Evolutionary conservation across 768 basidiomycete genomes (phyloP), one percentile per base, ranked within the genome.

Genomic region (Roridomyces roridus): DNA sequence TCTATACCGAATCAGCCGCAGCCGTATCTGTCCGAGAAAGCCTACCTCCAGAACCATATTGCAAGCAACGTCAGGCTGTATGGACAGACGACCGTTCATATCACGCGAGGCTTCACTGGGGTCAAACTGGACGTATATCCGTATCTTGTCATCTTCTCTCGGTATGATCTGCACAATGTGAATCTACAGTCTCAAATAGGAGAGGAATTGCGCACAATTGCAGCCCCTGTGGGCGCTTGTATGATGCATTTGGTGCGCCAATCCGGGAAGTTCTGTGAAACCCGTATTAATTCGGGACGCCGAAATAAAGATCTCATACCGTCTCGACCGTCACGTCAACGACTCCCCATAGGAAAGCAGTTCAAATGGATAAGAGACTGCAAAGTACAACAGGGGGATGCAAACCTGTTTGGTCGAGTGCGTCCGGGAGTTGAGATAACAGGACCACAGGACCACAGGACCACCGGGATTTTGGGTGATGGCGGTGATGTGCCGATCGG

Each of bases 281-380:
- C n/a, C n/a, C n/a, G n/a, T n/a, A n/a, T n/a, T n/a, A n/a, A n/a
- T n/a, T n/a, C n/a, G n/a, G n/a, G n/a, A n/a, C n/a, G n/a, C n/a
- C n/a, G n/a, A n/a, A 31, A 14, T 14, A 14, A 31, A 31, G 14
- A 14, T 14, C 6, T 14, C 29, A 31, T 31, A 31, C 29, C 1
- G 69, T 67, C 7, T 79, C 77, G 3, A 76, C 51, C 3, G 31
- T 4, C 1, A 74, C 70, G 65, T 82, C 81, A n/a, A 81, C 55
- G 2, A 80, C 81, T 1, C 81, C 81, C 81, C 81, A 83, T 18
- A 81, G n/a, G n/a, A n/a, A n/a, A n/a, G n/a, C n/a, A n/a, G n/a
- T n/a, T n/a, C n/a, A n/a, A n/a, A n/a, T n/a, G n/a, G n/a, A n/a
- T n/a, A n/a, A n/a, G n/a, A n/a, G n/a, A n/a, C n/a, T n/a, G n/a